Base-by-base conservation (phyloP, 116 monocot genomes). In the Phalaenopsis hybrid region DNA sequence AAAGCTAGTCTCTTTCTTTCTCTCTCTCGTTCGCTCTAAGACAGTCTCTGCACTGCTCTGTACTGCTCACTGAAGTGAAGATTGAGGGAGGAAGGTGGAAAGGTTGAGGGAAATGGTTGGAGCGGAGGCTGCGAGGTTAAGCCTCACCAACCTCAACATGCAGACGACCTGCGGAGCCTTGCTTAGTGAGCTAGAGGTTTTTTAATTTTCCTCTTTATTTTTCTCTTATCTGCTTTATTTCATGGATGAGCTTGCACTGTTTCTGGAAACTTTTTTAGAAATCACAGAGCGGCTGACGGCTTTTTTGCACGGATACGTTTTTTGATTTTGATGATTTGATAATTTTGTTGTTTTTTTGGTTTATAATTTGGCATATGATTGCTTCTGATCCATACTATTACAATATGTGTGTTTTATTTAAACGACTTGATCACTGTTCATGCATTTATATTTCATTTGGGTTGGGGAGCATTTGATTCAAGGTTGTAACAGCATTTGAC, bases 151-250 rank as follows among this genome's bases (percentile, higher is more conserved):
- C 70, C 21, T 84, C 31, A 84, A 46, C 49, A 79, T 84, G 84
- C 79, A 79, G 58, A 84, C 79, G 2, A 75, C 84, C 52, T 84
- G 84, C 44, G 84, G 75, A 25, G 80, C 79, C 25, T 33, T 84
- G 74, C 84, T 84, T 12, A 79, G 6, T 37, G 80, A 84, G 84
- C 80, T 84, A 1, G 84, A 84, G 84, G 84, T 84, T 5, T 44
- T 59, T 28, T 28, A 31, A 57, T 5, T 20, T 68, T 48, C 37
- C 2, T 11, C 8, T 70, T 43, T 52, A 5, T 79, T n/a, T 79
- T 5, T 23, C 37, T 16, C 55, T 18, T 4, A 21, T 21, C 20
- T 79, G 44, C 8, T 63, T 58, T 44, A 21, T 78, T 75, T 75
- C n/a, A 33, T 46, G 44, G 75, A 75, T 16, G 41, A 12, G 16